Evolutionary conservation across 2,329 filamentous ascomycete species (phyloP).

Genomic region (Lachnellula hyalina): DNA sequence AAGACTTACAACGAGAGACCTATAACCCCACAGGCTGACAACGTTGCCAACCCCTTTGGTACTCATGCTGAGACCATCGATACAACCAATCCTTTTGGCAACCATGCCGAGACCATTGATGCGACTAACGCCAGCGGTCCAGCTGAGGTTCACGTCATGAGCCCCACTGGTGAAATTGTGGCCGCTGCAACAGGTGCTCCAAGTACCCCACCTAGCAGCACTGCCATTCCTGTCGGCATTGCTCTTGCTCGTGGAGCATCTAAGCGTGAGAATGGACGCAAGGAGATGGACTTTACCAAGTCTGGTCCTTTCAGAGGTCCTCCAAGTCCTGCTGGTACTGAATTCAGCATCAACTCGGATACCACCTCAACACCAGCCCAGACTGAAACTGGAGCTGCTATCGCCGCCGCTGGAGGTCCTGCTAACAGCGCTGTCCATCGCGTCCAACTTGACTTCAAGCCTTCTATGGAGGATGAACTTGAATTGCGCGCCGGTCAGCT

Average conservation of each 20-base stretch:
- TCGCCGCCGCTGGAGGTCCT: constrained; percentile 58
- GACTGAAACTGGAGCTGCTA: constrained; percentile 51
- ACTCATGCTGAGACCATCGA: no score
- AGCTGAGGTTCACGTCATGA: constrained; percentile 35
- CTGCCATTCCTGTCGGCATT: constrained; percentile 8
- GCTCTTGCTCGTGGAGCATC: constrained; percentile 47
- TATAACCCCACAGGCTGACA: constrained; percentile 40
- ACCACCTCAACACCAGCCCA: constrained; percentile 40
- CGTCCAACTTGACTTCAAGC: constrained; percentile 89
- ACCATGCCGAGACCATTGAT: constrained; percentile 48
- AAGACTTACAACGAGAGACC: constrained; percentile 29
- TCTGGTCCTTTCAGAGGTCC: constrained; percentile 35
- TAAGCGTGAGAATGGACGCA: constrained; percentile 47
- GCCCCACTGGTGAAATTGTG: constrained; percentile 34
- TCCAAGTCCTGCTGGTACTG: constrained; percentile 57
- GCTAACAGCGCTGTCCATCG: constrained; percentile 69
- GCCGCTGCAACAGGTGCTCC: constrained; percentile 21
- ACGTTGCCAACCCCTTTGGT: constrained; percentile 54
- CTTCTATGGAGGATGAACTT: constrained; percentile 88
- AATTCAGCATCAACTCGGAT: constrained; percentile 55
- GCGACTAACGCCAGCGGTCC: constrained; percentile 38
- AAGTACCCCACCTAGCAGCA: background rate
- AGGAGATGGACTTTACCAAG: constrained; percentile 48
- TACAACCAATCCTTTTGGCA: constrained; percentile 46
- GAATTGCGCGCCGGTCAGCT: constrained; percentile 75